Percentiles rank a stretch among this genome's conserved stretches.
Conservation (phyloP, 805 yeast species). For the Blastobotrys mokoenaii region DNA sequence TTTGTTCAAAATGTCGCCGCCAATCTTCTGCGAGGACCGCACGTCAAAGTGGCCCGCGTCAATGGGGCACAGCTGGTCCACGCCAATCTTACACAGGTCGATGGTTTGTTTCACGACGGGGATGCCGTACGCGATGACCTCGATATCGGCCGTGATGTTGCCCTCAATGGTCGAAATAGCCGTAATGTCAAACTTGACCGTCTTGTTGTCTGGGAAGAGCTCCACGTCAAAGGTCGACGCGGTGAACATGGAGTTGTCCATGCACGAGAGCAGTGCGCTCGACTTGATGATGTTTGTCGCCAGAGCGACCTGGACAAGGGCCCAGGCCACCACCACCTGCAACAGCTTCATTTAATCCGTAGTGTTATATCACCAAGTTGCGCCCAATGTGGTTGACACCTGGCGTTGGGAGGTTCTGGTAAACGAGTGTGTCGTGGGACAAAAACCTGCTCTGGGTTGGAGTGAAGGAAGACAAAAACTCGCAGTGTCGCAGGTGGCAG, state of each 20-base stretch:
- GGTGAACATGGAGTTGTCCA: slow-evolving; percentile 80
- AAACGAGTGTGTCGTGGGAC: too few species aligned
- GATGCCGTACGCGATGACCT: slow-evolving; percentile 75
- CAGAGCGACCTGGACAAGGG: slow-evolving; percentile 2
- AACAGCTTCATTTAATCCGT: too few species aligned
- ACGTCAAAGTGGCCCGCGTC: slow-evolving; percentile 81
- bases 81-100: slow-evolving; percentile 50
- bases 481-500: too few species aligned
- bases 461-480: too few species aligned
- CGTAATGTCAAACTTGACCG: slow-evolving; percentile 58
- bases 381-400: too few species aligned
- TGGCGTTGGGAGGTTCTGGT: too few species aligned
- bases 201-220: slow-evolving; percentile 56
- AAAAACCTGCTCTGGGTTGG: too few species aligned
- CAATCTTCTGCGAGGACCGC: slow-evolving; percentile 25
- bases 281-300: slow-evolving; percentile 35
- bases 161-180: slow-evolving; percentile 75
- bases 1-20: slow-evolving; percentile 34
- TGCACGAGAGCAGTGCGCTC: slow-evolving; percentile 78
- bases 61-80: slow-evolving; percentile 69
- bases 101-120: slow-evolving; percentile 46
- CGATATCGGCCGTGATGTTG: slow-evolving; percentile 55
- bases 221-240: slow-evolving; percentile 75
- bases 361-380: too few species aligned
- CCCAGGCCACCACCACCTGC: too few species aligned